Conservation (phyloP, 2,329 filamentous ascomycete genomes). For the Fusarium dlaminii region DNA sequence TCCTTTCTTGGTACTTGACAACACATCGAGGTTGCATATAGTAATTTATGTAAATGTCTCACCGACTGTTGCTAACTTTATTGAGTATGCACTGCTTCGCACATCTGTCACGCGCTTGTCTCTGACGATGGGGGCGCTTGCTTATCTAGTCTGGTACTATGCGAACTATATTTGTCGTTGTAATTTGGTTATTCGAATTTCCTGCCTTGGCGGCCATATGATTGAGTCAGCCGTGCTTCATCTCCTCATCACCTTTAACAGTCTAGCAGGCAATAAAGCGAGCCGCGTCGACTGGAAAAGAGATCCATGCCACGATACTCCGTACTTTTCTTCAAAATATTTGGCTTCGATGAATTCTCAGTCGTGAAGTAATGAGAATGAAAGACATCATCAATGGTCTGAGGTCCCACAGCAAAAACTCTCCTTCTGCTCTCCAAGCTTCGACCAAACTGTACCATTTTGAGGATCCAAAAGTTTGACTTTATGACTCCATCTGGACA, state of each 20-base stretch:
- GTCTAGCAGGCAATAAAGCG: background rate
- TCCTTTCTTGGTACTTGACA: constrained; percentile 2
- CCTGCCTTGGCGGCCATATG: background rate
- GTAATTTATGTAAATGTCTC: constrained; percentile 5
- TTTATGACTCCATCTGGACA: constrained; percentile 1
- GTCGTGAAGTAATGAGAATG: background rate
- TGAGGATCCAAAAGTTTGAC: background rate
- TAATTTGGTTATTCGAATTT: constrained; percentile 12
- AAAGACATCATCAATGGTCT: background rate
- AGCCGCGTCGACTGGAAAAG: background rate
- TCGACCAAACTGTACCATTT: background rate
- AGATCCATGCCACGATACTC: background rate
- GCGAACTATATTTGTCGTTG: constrained; percentile 15
- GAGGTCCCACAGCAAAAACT: constrained; percentile 1
- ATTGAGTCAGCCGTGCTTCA: constrained; percentile 30
- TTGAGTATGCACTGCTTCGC: constrained; percentile 1
- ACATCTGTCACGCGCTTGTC: constrained; percentile 16
- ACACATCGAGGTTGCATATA: background rate
- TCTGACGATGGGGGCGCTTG: constrained; percentile 16
- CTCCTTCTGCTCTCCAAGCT: background rate
- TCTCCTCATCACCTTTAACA: background rate
- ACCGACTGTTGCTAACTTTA: constrained; percentile 21
- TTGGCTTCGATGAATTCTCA: background rate
- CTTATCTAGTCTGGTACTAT: constrained; percentile 13
- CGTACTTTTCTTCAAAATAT: constrained; percentile 4